Evolutionary conservation across 805 yeast genomes (phyloP).

Genomic region (Candida manassasensis): DNA sequence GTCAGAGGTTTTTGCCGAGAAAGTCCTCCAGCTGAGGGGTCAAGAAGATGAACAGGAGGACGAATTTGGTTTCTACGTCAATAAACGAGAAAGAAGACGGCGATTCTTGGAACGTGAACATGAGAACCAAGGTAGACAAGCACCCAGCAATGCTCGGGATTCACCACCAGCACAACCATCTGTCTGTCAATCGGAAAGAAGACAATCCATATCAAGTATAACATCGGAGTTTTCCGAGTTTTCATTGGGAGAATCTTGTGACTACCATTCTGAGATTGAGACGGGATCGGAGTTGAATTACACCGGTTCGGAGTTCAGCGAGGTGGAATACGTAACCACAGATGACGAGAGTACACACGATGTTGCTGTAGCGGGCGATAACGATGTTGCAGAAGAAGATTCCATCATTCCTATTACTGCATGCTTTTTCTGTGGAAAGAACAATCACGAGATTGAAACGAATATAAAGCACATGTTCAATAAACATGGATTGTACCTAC

Average conservation of each 20-base stretch:
- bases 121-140: constrained; percentile 7
- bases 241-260: constrained; percentile 44
- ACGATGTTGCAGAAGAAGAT: constrained; percentile 18
- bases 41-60: constrained; percentile 36
- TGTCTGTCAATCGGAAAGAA: not conserved
- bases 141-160: not conserved
- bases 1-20: constrained; percentile 65
- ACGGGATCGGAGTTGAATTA: constrained; percentile 49
- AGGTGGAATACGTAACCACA: constrained; percentile 12
- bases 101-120: not conserved
- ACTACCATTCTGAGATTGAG: constrained; percentile 28
- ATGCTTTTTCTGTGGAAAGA: constrained; percentile 56
- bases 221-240: constrained; percentile 52
- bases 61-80: constrained; percentile 50
- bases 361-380: constrained; percentile 20
- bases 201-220: constrained; percentile 39
- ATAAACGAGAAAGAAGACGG: constrained; percentile 17
- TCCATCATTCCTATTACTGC: constrained; percentile 43
- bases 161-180: not conserved
- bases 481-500: constrained; percentile 43
- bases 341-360: constrained; percentile 8
- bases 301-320: constrained; percentile 33
- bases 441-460: constrained; percentile 49
- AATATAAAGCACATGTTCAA: constrained; percentile 45
- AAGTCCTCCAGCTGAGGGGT: constrained; percentile 40